Evolutionary conservation across 192 early-diverging fungal genomes (phyloP), one percentile per base, ranked within the genome.

Genomic region (Linnemannia exigua): DNA sequence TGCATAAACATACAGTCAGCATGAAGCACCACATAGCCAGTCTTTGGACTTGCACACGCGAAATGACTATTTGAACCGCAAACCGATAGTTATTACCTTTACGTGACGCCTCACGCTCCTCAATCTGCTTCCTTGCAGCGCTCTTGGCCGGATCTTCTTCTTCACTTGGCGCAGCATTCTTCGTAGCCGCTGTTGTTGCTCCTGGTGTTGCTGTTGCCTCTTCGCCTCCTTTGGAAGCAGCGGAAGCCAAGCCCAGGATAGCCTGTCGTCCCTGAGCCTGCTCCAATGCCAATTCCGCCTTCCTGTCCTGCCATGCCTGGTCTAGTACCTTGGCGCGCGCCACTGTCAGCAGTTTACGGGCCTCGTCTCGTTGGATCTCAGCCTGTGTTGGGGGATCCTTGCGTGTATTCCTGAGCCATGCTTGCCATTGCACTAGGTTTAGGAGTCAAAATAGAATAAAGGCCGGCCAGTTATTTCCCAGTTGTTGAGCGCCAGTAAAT

Each of bases 321-420:
- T 86, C 84, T 38, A 86, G 41, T 0, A 14, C 84, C 38, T 80
- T 86, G 28, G 84, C 84, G 3, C 84, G 78, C 0, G 84, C 28
- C 31, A 86, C 50, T 17, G 84, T 86, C 63, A 86, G 35, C 52
- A 80, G 77, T 44, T 86, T 86, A 25, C 84, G 67, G 4, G 79
- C 63, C 41, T 86, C 84, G 36, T 86, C 84, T 12, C 84, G 35
- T 73, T 80, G 79, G 38, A 86, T 86, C 84, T 86, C 84, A 16
- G 68, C 50, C 37, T 33, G 16, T 52, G 84, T 86, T 19, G 84
- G 84, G 19, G 84, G 70, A 20, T 72, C 50, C 37, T 35, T 58
- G 37, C 84, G 77, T 22, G 84, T 86, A 35, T 86, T 86, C 58
- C 84, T 86, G 47, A 86, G 84, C 84, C 84, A 86, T 61, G 84